A percentile compares a stretch with the other conserved stretches of the same genome.
phyloP scores from a whole-genome alignment of 805 yeast genomes.

The Ogataea methylovora region DNA sequence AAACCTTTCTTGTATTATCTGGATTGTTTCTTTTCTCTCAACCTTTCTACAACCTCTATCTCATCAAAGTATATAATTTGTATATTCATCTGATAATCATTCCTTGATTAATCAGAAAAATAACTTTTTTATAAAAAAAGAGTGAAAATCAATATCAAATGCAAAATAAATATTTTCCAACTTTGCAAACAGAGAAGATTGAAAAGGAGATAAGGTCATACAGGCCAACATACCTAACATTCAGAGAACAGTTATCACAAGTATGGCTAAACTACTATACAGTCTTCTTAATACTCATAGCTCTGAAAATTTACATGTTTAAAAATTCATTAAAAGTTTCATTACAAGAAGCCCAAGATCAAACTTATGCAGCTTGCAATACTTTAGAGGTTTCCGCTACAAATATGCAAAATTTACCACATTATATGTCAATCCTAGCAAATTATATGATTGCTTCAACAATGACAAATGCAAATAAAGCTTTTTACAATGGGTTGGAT shows the following conservation, averaged over 20 bases:
- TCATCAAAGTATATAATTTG: too few relatives aligned
- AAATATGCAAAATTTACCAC: conserved; percentile 40
- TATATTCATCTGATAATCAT: too few relatives aligned
- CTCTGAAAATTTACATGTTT: conserved; percentile 57
- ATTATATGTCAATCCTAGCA: conserved; percentile 45
- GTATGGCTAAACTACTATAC: conserved; percentile 62
- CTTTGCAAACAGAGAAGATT: too few relatives aligned
- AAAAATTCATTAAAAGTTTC: conserved; percentile 35
- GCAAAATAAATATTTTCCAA: too few relatives aligned
- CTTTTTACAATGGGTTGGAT: conserved; percentile 34
- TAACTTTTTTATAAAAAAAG: too few relatives aligned
- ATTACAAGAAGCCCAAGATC: conserved; percentile 29
- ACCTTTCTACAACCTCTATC: too few relatives aligned
- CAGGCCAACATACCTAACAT: conserved; percentile 38
- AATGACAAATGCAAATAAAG: conserved; percentile 41
- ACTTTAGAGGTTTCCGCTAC: conserved; percentile 33
- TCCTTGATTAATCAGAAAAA: too few relatives aligned
- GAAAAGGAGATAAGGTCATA: too few relatives aligned
- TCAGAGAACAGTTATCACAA: conserved; percentile 53
- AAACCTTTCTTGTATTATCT: too few relatives aligned
- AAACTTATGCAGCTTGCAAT: conserved; percentile 38
- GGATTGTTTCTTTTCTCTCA: too few relatives aligned
- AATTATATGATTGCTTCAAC: conserved; percentile 42
- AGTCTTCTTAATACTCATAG: conserved; percentile 43
- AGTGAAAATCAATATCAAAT: too few relatives aligned